Conservation (phyloP, 176 grass and related monocot species). For the Oryza officinalis region DNA sequence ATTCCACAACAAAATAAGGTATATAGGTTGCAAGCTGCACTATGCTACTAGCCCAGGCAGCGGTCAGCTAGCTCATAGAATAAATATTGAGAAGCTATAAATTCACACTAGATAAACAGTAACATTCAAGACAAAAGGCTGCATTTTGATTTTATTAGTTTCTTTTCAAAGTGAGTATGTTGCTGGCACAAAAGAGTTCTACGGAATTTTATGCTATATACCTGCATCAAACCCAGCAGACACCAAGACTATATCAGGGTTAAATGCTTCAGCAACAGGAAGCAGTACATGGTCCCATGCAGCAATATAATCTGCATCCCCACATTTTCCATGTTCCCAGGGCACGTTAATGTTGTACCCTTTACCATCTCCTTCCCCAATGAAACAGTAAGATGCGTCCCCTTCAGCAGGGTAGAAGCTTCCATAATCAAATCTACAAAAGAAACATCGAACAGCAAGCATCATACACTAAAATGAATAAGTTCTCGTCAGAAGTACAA, state of each 20-base stretch:
- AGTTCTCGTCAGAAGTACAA: not conserved
- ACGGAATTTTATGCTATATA: slow-evolving; percentile 20
- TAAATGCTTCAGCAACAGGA: slow-evolving; percentile 70
- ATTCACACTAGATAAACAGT: slow-evolving; percentile 10
- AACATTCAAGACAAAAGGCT: slow-evolving; percentile 7
- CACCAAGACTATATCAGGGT: slow-evolving; percentile 82
- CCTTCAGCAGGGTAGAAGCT: slow-evolving; percentile 77
- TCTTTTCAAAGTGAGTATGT: not conserved
- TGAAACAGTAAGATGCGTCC: slow-evolving; percentile 83
- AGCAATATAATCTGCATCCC: slow-evolving; percentile 90
- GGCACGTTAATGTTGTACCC: slow-evolving; percentile 98
- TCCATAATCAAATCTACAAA: slow-evolving; percentile 84
- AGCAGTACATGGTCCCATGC: slow-evolving; percentile 87
- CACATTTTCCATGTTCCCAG: slow-evolving; percentile 89
- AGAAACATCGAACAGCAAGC: slow-evolving; percentile 23
- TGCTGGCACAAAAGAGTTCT: not conserved
- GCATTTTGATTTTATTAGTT: slow-evolving; percentile 28
- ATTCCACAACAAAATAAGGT: slow-evolving; percentile 24
- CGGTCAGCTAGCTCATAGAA: not conserved
- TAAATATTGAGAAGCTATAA: slow-evolving; percentile 7
- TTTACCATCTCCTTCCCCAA: slow-evolving; percentile 80
- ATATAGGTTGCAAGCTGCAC: not conserved
- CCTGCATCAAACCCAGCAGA: slow-evolving; percentile 99
- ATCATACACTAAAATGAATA: slow-evolving; percentile 9
- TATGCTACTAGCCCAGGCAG: not conserved